Percentiles rank a stretch among this genome's conserved stretches.
Conservation (phyloP, 2,329 filamentous ascomycete genomes). For the Decorospora gaudefroyi region DNA sequence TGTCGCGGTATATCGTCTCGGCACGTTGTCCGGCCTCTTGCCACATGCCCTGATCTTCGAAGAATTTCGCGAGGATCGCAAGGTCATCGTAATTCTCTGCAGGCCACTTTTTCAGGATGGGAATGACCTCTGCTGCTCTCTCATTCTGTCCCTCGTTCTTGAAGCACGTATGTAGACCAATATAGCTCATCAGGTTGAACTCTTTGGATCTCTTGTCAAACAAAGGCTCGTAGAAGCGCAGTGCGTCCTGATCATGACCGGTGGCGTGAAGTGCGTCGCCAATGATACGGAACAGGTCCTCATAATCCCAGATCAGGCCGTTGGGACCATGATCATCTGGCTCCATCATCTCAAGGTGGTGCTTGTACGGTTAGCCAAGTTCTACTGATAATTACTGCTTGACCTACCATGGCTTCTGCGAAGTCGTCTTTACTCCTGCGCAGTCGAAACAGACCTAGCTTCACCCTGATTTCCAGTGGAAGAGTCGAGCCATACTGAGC, state of each 20-base stretch:
- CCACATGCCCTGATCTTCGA: slow-evolving; percentile 70
- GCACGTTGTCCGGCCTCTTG: slow-evolving; percentile 50
- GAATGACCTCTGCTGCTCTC: slow-evolving; percentile 77
- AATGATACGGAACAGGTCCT: slow-evolving; percentile 77
- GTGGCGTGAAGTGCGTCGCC: slow-evolving; percentile 62
- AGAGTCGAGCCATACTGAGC: slow-evolving; percentile 72
- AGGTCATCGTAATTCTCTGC: slow-evolving; percentile 74
- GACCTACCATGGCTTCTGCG: slow-evolving; percentile 73
- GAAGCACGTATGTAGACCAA: slow-evolving; percentile 63
- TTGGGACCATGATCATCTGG: slow-evolving; percentile 60
- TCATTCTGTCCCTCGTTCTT: slow-evolving; percentile 64
- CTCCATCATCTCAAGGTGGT: slow-evolving; percentile 65
- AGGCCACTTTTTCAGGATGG: slow-evolving; percentile 73
- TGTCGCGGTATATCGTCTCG: slow-evolving; percentile 75
- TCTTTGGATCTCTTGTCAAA: slow-evolving; percentile 28
- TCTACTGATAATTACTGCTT: slow-evolving; percentile 57
- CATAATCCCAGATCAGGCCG: slow-evolving; percentile 66
- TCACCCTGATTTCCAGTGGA: slow-evolving; percentile 80
- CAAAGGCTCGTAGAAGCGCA: slow-evolving; percentile 62
- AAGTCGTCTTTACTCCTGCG: slow-evolving; percentile 64
- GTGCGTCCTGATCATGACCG: slow-evolving; percentile 58
- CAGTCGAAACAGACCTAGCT: slow-evolving; percentile 82
- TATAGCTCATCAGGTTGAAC: slow-evolving; percentile 37
- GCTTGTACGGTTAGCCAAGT: slow-evolving; percentile 41
- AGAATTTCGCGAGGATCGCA: slow-evolving; percentile 80